Evolutionary conservation across 73 alveolate genomes (phyloP).

Genomic region (Paramecium primaurelia): DNA sequence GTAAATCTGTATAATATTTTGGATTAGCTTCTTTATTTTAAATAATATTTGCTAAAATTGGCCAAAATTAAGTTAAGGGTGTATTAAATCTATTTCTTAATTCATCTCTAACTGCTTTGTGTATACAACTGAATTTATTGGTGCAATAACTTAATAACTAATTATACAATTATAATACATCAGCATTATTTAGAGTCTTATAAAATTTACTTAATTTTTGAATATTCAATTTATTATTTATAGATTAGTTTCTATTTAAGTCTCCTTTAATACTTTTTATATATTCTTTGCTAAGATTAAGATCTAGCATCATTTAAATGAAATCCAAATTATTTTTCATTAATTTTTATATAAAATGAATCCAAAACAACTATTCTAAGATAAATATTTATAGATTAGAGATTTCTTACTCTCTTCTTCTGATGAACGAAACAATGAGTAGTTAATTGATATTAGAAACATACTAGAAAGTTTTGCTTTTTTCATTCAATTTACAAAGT

Average conservation of each 20-base stretch:
- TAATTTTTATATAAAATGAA: neutral
- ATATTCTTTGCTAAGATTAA: neutral
- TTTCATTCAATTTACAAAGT: slow-evolving; percentile 46
- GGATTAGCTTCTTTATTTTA: neutral
- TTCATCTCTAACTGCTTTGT: neutral
- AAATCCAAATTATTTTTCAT: neutral
- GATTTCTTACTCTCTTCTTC: neutral
- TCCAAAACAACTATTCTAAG: neutral
- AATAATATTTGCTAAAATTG: neutral
- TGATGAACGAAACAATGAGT: neutral
- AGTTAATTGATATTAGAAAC: slow-evolving; percentile 18
- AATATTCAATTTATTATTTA: neutral
- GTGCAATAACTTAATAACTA: neutral
- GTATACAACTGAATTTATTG: neutral
- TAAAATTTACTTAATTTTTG: neutral
- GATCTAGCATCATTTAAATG: neutral
- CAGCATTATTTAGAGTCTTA: neutral
- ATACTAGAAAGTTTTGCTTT: slow-evolving; percentile 31
- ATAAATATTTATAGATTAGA: neutral
- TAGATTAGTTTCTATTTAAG: neutral
- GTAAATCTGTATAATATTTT: neutral
- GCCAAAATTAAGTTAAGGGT: neutral
- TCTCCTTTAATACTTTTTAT: neutral
- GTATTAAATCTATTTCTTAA: neutral
- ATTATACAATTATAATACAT: neutral